Evolutionary conservation across 2,329 filamentous ascomycete genomes (phyloP), one percentile per base, ranked within the genome.

Genomic region (Scleromitrula shiraiana): DNA sequence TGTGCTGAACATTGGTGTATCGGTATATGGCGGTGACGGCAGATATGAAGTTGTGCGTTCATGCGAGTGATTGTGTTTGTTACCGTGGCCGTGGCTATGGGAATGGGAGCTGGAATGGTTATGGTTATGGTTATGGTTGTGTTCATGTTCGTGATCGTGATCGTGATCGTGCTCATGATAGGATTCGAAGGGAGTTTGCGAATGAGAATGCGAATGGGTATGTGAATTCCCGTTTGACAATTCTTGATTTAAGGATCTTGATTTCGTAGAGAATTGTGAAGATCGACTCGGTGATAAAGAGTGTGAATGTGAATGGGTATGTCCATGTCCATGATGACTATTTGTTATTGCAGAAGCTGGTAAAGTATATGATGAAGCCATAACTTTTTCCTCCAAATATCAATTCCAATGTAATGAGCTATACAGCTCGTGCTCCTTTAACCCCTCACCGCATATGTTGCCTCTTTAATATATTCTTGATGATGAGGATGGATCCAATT

Each of bases 221-320:
- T 62, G 60, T 15, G 61, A 29, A 41, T 50, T 62, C 38, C 57
- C 56, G 43, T 53, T 60, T 17, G 62, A 57, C 36, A 50, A 35
- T 33, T 60, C 59, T 27, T 56, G 42, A 43, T 50, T 60, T 50
- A 58, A 46, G 29, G 51, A 22, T 26, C 53, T 56, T 10, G 55
- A 46, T 20, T 51, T 59, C 15, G 52, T 42, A 39, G 57, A 37
- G 40, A 57, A 56, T 26, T 50, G 47, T 35, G 39, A 29, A 39
- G 46, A 45, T 40, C 56, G 66, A 27, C 54, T 56, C 49, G 67
- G 66, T 17, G 56, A 62, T 45, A 70, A 67, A 4, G 59, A 60
- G 53, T 66, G 61, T 26, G 69, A 66, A 51, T 68, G 64, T 22
- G 62, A 57, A 46, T 68, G 66, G 10, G 62, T 56, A 50, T 68